Conservation (phyloP, 2,329 filamentous ascomycete species). For the Xylariaceae sp. region DNA sequence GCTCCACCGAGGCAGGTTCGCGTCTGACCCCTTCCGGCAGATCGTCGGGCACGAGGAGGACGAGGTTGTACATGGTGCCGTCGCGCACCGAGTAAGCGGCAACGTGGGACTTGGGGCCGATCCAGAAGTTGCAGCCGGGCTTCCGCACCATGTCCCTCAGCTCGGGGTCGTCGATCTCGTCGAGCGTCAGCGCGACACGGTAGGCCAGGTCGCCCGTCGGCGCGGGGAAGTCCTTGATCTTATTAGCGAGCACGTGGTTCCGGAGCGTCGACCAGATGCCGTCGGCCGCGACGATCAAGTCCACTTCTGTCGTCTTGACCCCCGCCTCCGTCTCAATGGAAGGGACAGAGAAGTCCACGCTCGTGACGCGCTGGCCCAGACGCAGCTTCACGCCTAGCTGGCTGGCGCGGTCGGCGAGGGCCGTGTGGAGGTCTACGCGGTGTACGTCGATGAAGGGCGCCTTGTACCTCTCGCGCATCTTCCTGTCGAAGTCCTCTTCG, state of each 20-base stretch:
- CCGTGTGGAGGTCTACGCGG: conserved; percentile 54
- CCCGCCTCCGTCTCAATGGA: conserved; percentile 37
- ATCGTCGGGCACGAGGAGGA: conserved; percentile 60
- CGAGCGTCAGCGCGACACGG: conserved; percentile 49
- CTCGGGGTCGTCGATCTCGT: conserved; percentile 46
- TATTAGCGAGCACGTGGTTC: conserved; percentile 39
- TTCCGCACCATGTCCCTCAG: conserved; percentile 48
- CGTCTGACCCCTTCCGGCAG: conserved; percentile 49
- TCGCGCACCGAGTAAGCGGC: conserved; percentile 57
- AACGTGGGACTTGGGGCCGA: conserved; percentile 55
- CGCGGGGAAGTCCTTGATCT: conserved; percentile 39
- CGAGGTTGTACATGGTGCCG: conserved; percentile 59
- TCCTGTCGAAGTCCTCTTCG: conserved; percentile 46
- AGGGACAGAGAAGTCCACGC: conserved; percentile 43
- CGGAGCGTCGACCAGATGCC: conserved; percentile 58
- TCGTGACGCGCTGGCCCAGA: conserved; percentile 42
- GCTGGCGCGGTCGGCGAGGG: conserved; percentile 45
- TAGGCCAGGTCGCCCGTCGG: conserved; percentile 63
- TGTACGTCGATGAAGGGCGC: conserved; percentile 57
- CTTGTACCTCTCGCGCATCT: conserved; percentile 48
- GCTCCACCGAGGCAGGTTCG: conserved; percentile 48
- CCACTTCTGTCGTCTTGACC: conserved; percentile 34
- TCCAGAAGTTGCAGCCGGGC: conserved; percentile 55
- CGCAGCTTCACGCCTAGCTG: conserved; percentile 48
- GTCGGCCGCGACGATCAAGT: conserved; percentile 59